Evolutionary conservation across 257 asterid species (phyloP), one percentile per base, ranked within the genome.

Genomic region (Nicotiana undulata): DNA sequence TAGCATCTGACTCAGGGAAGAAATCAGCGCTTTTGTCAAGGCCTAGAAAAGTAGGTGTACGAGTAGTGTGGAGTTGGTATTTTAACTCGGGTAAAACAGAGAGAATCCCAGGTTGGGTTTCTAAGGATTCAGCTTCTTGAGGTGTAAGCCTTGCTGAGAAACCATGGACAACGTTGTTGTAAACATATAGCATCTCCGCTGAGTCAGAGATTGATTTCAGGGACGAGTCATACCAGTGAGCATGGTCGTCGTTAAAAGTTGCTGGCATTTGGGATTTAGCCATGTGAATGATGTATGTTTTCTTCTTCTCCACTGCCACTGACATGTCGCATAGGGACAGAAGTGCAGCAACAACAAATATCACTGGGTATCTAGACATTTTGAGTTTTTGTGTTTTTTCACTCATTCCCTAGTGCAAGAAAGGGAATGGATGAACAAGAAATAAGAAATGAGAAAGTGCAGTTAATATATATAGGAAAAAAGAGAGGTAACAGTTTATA

Each of bases 61-160:
- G 86, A 5, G 99, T 96, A 0, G 99, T 96, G 81, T 96, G 99
- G 28, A 96, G 93, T 84, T 96, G 87, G 83, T 93, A 96, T 40
- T 75, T 88, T 63, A 81, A 0, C 68, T 96, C 98, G 4, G 93
- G 97, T 6, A 66, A n/a, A 13, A 94, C 95, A 0, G 89, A 90
- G 1, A 96, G 82, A 31, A 92, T 89, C 1, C 95, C 98, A 28
- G 95, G 93, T 2, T 85, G 90, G 75, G 76, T 58, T 67, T 81
- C 80, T 82, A 96, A 86, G 2, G 82, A 85, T 56, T 51, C 84
- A 2, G 93, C 97, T 77, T 96, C 90, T 76, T 66, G 82, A 0
- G 84, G 81, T 6, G 97, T 92, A 37, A 96, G 88, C 6, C 94
- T 63, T 37, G 95, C 81, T 1, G 98, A 89, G 81, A 89, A 96